Evolutionary conservation across 768 basidiomycete species (phyloP), one percentile per base, ranked within the genome.

Genomic region (Naganishia vaughanmartiniae): DNA sequence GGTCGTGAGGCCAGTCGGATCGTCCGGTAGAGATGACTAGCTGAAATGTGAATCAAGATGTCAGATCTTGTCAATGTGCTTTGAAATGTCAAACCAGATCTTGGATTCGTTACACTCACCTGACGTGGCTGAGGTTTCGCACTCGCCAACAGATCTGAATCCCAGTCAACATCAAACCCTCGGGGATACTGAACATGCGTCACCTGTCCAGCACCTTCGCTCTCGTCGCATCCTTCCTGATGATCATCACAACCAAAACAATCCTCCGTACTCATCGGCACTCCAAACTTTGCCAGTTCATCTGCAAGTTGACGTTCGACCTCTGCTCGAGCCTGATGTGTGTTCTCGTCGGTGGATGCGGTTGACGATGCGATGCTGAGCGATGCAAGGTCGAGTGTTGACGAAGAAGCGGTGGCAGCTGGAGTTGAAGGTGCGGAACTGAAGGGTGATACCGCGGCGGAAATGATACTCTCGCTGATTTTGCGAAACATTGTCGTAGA

Each of bases 21-120:
- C 90, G 88, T 7, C 92, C 92, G 0, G 93, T 95, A 0, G 91
- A 93, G 66, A 97, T 90, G 39, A 97, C 84, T 39, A 95, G 85
- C 89, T 93, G 78, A 26, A 19, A 51, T 14, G 48, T n/a, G 24
- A 26, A 33, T 28, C 11, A 34, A 39, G 15, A 21, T 21, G 57
- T 34, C n/a, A 36, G 33, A 36, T 36, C n/a, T 33, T 21, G 57
- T 31, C n/a, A 24, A 36, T 34, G 19, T 24, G 4, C 24, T 21
- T 14, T 12, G 30, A 12, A 7, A 21, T 31, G 11, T 48, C 14
- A 24, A 15, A 34, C 9, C 11, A 55, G 10, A 10, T 39, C 5
- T 72, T 51, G 4, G n/a, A 4, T n/a, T 15, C 48, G 24, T 26
- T n/a, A 1, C 48, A 51, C 84, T 58, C 73, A 89, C 91, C 84